These are phyloP conservation scores for Parascedosporium putredinis DNA, from an alignment of 2,329 filamentous ascomycete species.

Conservation along the genomic window DNA sequence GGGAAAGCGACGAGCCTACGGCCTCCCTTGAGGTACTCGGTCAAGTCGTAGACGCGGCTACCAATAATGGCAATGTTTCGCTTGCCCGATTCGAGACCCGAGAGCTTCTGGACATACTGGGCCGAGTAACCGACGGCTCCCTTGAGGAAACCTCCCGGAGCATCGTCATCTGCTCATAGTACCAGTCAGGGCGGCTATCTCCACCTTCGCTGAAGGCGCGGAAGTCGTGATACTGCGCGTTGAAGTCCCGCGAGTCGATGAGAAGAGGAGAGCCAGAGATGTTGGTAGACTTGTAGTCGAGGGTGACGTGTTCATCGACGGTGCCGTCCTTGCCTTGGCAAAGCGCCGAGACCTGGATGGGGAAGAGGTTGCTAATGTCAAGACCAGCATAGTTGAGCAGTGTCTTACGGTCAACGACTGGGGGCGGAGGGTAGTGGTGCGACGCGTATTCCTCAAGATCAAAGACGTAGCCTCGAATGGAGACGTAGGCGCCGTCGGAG, in stretches of 20 bases:
- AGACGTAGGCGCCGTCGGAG: conserved; percentile 51
- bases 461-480: conserved; percentile 84
- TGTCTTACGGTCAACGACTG: conserved; percentile 43
- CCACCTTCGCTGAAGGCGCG: conserved; percentile 67
- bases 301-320: conserved; percentile 60
- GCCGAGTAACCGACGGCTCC: conserved; percentile 77
- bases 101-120: conserved; percentile 63
- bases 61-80: conserved; percentile 66
- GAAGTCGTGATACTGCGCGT: conserved; percentile 87
- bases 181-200: conserved; percentile 86
- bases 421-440: conserved; percentile 60
- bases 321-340: conserved; percentile 65
- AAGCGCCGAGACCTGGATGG: conserved; percentile 84
- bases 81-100: conserved; percentile 41
- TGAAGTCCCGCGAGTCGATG: conserved; percentile 57
- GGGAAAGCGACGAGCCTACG: conserved; percentile 49
- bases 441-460: conserved; percentile 66
- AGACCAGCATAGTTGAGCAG: conserved; percentile 74
- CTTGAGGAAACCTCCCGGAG: conserved; percentile 74
- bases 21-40: conserved; percentile 69
- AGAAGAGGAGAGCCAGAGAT: conserved; percentile 55
- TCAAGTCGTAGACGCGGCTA: conserved; percentile 77
- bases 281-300: conserved; percentile 76
- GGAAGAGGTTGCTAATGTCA: conserved; percentile 84
- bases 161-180: conserved; percentile 73